Base-by-base conservation (phyloP, 2,329 filamentous ascomycete species). In the Teratosphaeria nubilosa region DNA sequence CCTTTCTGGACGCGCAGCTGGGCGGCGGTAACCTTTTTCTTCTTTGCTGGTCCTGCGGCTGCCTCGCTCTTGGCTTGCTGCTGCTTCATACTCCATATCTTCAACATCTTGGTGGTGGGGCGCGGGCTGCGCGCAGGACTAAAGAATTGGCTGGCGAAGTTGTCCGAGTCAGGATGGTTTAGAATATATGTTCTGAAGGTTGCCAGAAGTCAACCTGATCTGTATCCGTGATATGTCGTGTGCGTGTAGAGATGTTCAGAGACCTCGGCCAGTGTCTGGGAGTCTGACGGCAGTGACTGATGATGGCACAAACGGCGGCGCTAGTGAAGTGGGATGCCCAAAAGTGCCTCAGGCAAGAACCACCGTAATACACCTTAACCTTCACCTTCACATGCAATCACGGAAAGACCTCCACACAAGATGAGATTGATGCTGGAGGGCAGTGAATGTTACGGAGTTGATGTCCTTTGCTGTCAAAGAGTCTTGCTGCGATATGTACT, bases 31-130 rank as follows among this genome's bases (percentile, higher is more conserved):
- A 99, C 91, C 81, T 96, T 97, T 84, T 96, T 97, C 83, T 96
- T 97, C 80, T 91, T 96, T 57, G 85, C 83, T 16, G 64, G 64
- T 22, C 86, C 83, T 51, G 84, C 86, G 59, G 89, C 90, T 69
- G 91, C 90, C 66, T 91, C 90, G 69, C 90, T 91, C 77, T 95
- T 89, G 77, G 96, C 90, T 80, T 96, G 90, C 80, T 96, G 89
- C 77, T 96, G 94, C 76, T 70, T 75, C 92, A 97, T 96, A 69
- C 91, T 95, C 94, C 92, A 97, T 80, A 97, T 96, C 80, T 97
- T 97, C 81, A 96, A 82, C 94, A 97, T 97, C 72, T 79, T 91
- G 74, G 25, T 63, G 65, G 62, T 53, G 31, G 25, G 22, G 27
- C 51, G 41, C 41, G 5, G 16, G n/a, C 9, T 48, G 41, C n/a